Evolutionary conservation across 176 grass and related monocot species (phyloP), one percentile per base, ranked within the genome.

Genomic region (Ananas comosus): DNA sequence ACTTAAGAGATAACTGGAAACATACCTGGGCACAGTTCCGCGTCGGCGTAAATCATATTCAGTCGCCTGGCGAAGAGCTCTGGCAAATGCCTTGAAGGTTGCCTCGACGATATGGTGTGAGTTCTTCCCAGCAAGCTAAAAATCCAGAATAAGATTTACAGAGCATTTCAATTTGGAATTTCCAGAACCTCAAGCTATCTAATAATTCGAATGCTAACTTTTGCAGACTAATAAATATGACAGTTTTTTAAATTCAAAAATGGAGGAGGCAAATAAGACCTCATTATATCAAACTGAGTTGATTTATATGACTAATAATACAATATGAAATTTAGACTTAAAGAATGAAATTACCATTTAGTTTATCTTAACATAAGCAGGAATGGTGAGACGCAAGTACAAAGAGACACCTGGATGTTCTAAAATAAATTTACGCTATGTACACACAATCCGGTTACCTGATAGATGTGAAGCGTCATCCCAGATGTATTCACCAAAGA

Each of bases 401-500:
- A 61, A 16, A 61, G n/a, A 61, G 16, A 17, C 42, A 12, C n/a
- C 64, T 42, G n/a, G 21, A 25, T 13, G 25, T 25, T 12, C 11
- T 70, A 50, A 13, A 70, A 12, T 10, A 21, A 18, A 61, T 13
- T 52, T 17, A 12, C 12, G n/a, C 49, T 22, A 7, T 53, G 28
- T 13, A 16, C 14, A 8, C 16, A 12, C 4, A 70, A 13, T 27
- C 12, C 0, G 5, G 51, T 70, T 88, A 97, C 89, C 86, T 97
- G 94, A 68, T 72, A 86, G 66, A 97, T 92, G 72, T 97, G 94
- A 81, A 97, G 89, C 2, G 89, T 97, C 94, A 97, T 97, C 47
- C 94, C 89, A 78, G 94, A 97, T 64, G 89, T 97, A 73, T 97
- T 97, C 63, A 81, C 93, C 22, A 92, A 21, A 65, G 89, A 97